Conservation (phyloP, 345 rosid genomes). For the Syzygium aqueum region DNA sequence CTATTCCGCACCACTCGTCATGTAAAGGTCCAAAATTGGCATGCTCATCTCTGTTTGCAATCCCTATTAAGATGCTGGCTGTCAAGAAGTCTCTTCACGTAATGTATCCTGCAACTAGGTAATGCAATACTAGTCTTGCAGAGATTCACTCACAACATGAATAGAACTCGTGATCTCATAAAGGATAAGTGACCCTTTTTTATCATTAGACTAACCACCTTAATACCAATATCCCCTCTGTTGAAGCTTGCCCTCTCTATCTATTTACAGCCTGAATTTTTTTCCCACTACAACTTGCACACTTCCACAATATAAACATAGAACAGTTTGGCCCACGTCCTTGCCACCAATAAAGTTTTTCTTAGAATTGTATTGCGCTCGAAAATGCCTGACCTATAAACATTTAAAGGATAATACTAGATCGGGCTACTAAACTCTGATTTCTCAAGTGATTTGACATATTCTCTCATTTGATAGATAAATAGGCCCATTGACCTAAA, state of each 20-base stretch:
- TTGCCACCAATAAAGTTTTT: not conserved
- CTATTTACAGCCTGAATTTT: not conserved
- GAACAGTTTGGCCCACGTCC: not conserved
- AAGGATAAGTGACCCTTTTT: not conserved
- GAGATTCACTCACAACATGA: not conserved
- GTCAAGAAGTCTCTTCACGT: not conserved
- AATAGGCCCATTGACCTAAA: not conserved
- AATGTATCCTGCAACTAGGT: not conserved
- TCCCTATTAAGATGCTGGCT: not conserved
- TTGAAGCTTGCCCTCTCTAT: not conserved
- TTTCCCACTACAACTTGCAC: too few relatives aligned
- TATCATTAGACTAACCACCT: not conserved
- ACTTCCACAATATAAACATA: not conserved
- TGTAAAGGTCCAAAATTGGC: fast-evolving
- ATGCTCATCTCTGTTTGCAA: fast-evolving
- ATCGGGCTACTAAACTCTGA: not conserved
- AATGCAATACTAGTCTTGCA: not conserved
- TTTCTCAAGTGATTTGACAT: not conserved
- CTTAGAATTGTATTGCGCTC: not conserved
- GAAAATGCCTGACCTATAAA: not conserved
- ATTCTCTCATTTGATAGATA: not conserved
- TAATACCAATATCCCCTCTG: not conserved
- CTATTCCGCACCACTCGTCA: not conserved
- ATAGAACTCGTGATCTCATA: fast-evolving
- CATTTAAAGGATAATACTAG: not conserved